These are phyloP conservation scores for Hanseniaspora opuntiae DNA, from an alignment of 805 yeast genomes.

Conservation along the genomic window DNA sequence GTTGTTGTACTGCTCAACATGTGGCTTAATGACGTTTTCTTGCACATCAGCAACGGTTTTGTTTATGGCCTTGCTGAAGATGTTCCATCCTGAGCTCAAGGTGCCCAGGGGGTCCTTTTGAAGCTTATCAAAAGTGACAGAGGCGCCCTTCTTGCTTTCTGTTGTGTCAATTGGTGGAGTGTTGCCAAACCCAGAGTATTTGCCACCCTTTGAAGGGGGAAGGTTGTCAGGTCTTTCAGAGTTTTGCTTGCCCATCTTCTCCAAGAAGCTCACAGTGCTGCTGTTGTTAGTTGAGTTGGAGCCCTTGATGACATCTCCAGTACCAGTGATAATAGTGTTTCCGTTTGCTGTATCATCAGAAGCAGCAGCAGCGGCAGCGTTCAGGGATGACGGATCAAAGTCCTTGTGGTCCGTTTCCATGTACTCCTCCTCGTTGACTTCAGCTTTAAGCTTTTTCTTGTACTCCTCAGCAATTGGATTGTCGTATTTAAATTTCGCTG, in stretches of 20 bases:
- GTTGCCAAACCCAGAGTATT: slow-evolving; percentile 81
- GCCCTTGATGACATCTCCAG: slow-evolving; percentile 11
- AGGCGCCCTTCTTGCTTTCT: slow-evolving; percentile 17
- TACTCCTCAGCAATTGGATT: slow-evolving; percentile 91
- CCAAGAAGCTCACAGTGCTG: slow-evolving; percentile 55
- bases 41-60: slow-evolving; percentile 76
- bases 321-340: slow-evolving; percentile 10
- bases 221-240: slow-evolving; percentile 58
- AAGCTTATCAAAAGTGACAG: slow-evolving; percentile 50
- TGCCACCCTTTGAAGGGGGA: slow-evolving; percentile 92
- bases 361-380: slow-evolving; percentile 11
- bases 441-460: slow-evolving; percentile 63
- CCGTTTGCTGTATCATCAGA: slow-evolving; percentile 3
- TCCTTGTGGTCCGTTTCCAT: slow-evolving; percentile 47
- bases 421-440: slow-evolving; percentile 60
- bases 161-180: slow-evolving; percentile 33
- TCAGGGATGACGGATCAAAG: slow-evolving; percentile 22
- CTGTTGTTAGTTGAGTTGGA: slow-evolving; percentile 41
- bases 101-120: slow-evolving; percentile 86
- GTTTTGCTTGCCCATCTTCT: slow-evolving; percentile 61
- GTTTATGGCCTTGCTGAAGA: slow-evolving; percentile 73
- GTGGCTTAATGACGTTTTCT: slow-evolving; percentile 83
- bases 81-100: slow-evolving; percentile 82
- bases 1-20: slow-evolving; percentile 55
- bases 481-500: slow-evolving; percentile 66